These are phyloP conservation scores for Emergomyces africanus DNA, from an alignment of 2,329 filamentous ascomycete genomes.

Conservation along the genomic window DNA sequence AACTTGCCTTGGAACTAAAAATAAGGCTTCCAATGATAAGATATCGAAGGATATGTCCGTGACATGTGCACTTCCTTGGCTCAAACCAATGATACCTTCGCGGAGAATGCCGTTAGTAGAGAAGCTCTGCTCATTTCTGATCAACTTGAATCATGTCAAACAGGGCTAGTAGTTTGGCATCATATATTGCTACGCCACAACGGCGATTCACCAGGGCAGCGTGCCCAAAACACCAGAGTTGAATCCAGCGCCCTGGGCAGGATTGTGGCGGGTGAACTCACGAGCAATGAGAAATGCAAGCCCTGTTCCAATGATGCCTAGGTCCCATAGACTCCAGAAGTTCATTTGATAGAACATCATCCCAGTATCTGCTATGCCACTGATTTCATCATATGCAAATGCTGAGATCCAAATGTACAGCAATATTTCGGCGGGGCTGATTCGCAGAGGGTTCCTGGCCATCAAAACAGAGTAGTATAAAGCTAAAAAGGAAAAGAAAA, in stretches of 20 bases:
- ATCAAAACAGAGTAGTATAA: constrained; percentile 82
- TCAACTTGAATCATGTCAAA: neutral
- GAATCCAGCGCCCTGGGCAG: constrained; percentile 8
- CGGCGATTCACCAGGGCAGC: neutral
- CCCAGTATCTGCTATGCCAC: constrained; percentile 74
- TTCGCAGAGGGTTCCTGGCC: constrained; percentile 50
- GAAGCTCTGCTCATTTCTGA: neutral
- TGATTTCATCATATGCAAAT: constrained; percentile 78
- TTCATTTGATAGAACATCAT: constrained; percentile 74
- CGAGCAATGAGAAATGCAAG: constrained; percentile 57
- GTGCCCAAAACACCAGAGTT: neutral
- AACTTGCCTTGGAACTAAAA: constrained; percentile 60
- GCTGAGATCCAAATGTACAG: constrained; percentile 79
- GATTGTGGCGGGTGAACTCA: constrained; percentile 32
- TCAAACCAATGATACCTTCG: constrained; percentile 55
- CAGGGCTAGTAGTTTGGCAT: neutral
- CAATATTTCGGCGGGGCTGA: constrained; percentile 57
- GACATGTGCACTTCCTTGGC: constrained; percentile 46
- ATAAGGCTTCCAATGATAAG: constrained; percentile 75
- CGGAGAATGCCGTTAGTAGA: constrained; percentile 1
- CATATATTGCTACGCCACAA: neutral
- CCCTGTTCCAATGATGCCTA: constrained; percentile 62
- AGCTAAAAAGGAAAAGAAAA: constrained; percentile 62
- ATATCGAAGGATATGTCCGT: constrained; percentile 77
- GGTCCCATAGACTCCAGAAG: constrained; percentile 65